Conservation (phyloP, 768 basidiomycete genomes). For the Podaxis pistillaris region DNA sequence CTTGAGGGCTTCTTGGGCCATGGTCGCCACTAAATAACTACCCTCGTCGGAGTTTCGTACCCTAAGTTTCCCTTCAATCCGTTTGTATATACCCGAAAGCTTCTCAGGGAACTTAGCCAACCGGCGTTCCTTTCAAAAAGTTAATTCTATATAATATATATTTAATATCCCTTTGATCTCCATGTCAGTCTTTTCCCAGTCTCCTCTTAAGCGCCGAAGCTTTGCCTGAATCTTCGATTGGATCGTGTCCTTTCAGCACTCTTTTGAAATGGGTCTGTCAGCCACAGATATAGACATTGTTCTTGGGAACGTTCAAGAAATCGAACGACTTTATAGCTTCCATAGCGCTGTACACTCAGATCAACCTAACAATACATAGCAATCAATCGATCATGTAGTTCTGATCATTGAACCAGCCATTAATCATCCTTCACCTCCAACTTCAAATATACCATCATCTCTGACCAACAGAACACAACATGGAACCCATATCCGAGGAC, state of each 20-base stretch:
- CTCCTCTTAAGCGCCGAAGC: too few relatives aligned
- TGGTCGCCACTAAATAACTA: neutral
- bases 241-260: too few relatives aligned
- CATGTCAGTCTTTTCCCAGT: too few relatives aligned
- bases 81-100: neutral
- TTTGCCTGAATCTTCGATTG: too few relatives aligned
- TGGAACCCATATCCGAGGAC: constrained; percentile 14
- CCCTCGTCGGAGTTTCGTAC: neutral
- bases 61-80: neutral
- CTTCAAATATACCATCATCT: neutral
- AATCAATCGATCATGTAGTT: neutral
- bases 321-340: neutral
- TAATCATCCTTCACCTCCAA: neutral
- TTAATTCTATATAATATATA: neutral
- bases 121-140: neutral
- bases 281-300: too few relatives aligned
- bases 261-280: too few relatives aligned
- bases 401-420: too few relatives aligned
- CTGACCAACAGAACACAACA: neutral
- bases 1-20: neutral
- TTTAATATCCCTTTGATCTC: neutral
- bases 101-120: neutral
- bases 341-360: too few relatives aligned
- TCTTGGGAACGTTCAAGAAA: neutral
- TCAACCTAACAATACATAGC: neutral